These are phyloP conservation scores for Sugiyamaella chiloensis DNA, from an alignment of 805 yeast species.

Conservation along the genomic window DNA sequence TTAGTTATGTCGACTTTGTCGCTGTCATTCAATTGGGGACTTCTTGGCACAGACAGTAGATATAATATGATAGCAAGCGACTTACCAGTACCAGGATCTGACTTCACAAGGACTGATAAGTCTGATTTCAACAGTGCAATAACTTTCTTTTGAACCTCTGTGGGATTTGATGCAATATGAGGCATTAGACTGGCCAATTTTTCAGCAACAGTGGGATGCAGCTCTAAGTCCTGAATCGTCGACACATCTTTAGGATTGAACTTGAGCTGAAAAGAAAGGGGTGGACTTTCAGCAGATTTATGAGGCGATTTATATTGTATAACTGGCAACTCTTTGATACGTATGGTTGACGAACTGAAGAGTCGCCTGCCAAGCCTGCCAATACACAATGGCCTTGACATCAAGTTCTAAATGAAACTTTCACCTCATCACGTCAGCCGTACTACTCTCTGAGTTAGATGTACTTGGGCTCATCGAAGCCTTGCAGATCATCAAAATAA, in stretches of 20 bases:
- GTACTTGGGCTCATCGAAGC: too few species aligned
- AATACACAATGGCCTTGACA: too few species aligned
- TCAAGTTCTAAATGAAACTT: too few species aligned
- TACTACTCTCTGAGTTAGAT: too few species aligned
- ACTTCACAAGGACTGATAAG: constrained; percentile 28
- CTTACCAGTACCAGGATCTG: constrained; percentile 36
- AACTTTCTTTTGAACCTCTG: constrained; percentile 30
- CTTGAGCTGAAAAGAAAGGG: constrained; percentile 7
- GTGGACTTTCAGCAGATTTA: neutral
- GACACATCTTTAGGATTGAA: constrained; percentile 27
- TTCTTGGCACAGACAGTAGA: constrained; percentile 22
- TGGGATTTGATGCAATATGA: constrained; percentile 19
- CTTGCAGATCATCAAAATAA: too few species aligned
- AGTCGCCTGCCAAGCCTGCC: too few species aligned
- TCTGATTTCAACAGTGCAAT: constrained; percentile 30
- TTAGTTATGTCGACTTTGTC: constrained; percentile 22
- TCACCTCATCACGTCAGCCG: too few species aligned
- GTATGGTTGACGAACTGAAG: too few species aligned
- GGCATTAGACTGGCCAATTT: neutral
- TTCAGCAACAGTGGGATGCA: neutral
- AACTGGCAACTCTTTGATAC: constrained; percentile 1
- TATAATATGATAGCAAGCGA: constrained; percentile 31
- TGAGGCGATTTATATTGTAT: neutral
- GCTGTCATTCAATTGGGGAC: neutral
- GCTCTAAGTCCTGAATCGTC: constrained; percentile 23